These are phyloP conservation scores for Taphrina communis DNA, from an alignment of 1,139 yeast species.

Conservation along the genomic window DNA sequence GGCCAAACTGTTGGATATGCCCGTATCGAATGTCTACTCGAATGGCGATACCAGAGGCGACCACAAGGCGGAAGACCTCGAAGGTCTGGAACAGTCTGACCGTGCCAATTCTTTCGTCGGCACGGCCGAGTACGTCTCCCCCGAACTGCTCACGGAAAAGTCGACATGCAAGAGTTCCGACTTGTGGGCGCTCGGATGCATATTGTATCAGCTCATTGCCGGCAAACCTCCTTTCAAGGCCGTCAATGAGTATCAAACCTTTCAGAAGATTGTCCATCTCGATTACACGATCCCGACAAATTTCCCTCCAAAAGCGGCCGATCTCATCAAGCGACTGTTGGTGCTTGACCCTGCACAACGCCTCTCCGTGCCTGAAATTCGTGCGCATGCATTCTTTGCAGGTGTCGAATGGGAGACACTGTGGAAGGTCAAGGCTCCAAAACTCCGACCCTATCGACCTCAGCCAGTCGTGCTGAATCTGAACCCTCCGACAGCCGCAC, in stretches of 20 bases:
- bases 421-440: slow-evolving; percentile 40
- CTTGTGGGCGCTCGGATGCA: slow-evolving; percentile 96
- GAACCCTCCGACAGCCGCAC: neutral
- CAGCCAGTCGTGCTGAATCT: slow-evolving; percentile 7
- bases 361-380: slow-evolving; percentile 66
- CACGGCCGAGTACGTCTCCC: slow-evolving; percentile 89
- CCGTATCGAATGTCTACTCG: slow-evolving; percentile 52
- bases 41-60: slow-evolving; percentile 55
- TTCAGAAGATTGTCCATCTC: slow-evolving; percentile 85
- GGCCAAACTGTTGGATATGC: slow-evolving; percentile 71
- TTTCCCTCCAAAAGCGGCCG: slow-evolving; percentile 72
- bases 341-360: slow-evolving; percentile 70
- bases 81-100: slow-evolving; percentile 55
- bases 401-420: slow-evolving; percentile 51
- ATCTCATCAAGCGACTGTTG: slow-evolving; percentile 71
- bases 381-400: slow-evolving; percentile 75
- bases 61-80: slow-evolving; percentile 43
- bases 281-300: slow-evolving; percentile 84
- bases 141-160: slow-evolving; percentile 84
- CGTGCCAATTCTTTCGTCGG: slow-evolving; percentile 86
- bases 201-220: slow-evolving; percentile 87
- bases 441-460: slow-evolving; percentile 37
- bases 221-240: slow-evolving; percentile 98
- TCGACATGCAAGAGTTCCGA: slow-evolving; percentile 87
- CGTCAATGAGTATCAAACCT: slow-evolving; percentile 89